These are phyloP conservation scores for Senna tora DNA, from an alignment of 306 rosid genomes.

Conservation along the genomic window DNA sequence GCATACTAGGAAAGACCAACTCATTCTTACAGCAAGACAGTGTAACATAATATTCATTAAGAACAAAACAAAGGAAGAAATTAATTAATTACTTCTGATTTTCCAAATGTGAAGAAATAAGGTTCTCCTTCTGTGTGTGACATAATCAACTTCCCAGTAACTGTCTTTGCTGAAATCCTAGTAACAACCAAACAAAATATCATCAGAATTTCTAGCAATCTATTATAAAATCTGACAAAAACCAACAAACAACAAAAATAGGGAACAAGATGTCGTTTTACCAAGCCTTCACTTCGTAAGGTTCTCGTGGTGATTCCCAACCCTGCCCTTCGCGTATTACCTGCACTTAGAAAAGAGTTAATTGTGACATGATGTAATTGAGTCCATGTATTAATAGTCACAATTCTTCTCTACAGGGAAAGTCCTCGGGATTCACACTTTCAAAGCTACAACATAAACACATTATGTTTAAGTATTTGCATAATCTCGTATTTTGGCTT, in stretches of 20 bases:
- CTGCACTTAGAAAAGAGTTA: slow-evolving; percentile 51
- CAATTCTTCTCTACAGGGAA: not conserved
- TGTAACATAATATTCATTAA: slow-evolving; percentile 3
- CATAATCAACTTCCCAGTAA: slow-evolving; percentile 67
- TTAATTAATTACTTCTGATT: slow-evolving; percentile 72
- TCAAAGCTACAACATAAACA: slow-evolving; percentile 9
- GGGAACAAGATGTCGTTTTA: slow-evolving; percentile 39
- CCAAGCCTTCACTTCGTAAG: slow-evolving; percentile 98
- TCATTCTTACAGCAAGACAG: slow-evolving; percentile 10
- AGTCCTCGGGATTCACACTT: not conserved
- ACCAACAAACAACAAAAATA: slow-evolving; percentile 16
- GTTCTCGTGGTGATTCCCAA: slow-evolving; percentile 98
- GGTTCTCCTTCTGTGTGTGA: slow-evolving; percentile 76
- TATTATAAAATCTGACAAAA: slow-evolving; percentile 27
- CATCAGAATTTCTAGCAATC: slow-evolving; percentile 36
- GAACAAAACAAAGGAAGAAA: slow-evolving; percentile 23
- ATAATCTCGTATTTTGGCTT: not conserved
- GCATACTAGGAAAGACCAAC: slow-evolving; percentile 26
- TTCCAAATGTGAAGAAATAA: slow-evolving; percentile 85
- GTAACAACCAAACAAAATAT: slow-evolving; percentile 42
- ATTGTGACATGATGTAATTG: slow-evolving; percentile 1
- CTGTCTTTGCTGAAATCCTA: slow-evolving; percentile 87
- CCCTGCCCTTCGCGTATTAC: slow-evolving; percentile 83
- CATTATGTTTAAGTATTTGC: slow-evolving; percentile 5
- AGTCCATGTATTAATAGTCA: not conserved